These are phyloP conservation scores for Talaromyces nanjingensis DNA, from an alignment of 495 filamentous ascomycete genomes.

Conservation along the genomic window DNA sequence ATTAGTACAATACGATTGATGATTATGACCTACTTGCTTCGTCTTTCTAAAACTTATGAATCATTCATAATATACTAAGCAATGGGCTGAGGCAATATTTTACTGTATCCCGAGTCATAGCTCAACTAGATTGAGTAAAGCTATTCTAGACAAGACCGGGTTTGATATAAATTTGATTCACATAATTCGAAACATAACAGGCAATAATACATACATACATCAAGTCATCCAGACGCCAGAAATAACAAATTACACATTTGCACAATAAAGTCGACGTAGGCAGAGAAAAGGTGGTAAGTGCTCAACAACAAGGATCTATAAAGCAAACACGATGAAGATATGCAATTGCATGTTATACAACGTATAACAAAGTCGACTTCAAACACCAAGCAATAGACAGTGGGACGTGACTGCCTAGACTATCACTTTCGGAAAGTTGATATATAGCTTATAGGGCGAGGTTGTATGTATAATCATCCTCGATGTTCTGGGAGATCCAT, in stretches of 20 bases:
- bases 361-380: neutral
- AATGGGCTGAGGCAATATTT: neutral
- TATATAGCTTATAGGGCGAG: slow-evolving; percentile 60
- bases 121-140: neutral
- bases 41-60: neutral
- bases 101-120: neutral
- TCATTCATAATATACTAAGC: neutral
- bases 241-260: neutral
- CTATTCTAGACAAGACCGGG: neutral
- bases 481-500: slow-evolving; percentile 98
- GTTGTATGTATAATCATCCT: slow-evolving; percentile 98
- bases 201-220: neutral
- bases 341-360: neutral
- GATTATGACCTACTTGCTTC: neutral
- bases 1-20: no score
- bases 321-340: neutral
- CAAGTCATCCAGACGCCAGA: neutral
- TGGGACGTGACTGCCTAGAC: neutral
- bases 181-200: neutral
- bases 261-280: neutral
- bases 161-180: neutral
- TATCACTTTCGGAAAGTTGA: neutral
- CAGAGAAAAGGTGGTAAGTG: neutral
- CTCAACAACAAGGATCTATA: neutral
- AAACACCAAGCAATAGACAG: neutral